phyloP scores from a whole-genome alignment of 1,284 basidiomycete species.

The Leccinum pseudoinsigne region DNA sequence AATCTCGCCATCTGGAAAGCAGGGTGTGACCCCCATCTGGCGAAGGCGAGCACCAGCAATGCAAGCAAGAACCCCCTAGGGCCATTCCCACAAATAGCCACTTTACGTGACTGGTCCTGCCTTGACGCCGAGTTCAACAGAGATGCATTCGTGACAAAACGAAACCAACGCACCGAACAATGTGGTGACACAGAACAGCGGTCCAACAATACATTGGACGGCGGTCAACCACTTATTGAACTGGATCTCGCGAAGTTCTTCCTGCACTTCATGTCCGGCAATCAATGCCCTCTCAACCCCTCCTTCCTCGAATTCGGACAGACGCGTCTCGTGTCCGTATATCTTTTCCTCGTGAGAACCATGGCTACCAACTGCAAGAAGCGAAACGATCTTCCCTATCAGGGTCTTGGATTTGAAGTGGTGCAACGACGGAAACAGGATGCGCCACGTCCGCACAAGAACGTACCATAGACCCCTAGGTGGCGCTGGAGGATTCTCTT shows the following conservation, averaged over 20 bases:
- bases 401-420: constrained; percentile 73
- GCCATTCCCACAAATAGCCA: constrained; percentile 60
- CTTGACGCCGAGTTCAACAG: constrained; percentile 37
- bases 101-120: constrained; percentile 48
- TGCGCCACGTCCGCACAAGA: constrained; percentile 48
- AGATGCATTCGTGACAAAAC: constrained; percentile 5
- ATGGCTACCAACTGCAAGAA: constrained; percentile 62
- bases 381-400: constrained; percentile 70
- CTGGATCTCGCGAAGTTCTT: constrained; percentile 59
- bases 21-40: constrained; percentile 58
- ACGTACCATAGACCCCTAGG: constrained; percentile 43
- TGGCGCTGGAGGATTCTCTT: constrained; percentile 40
- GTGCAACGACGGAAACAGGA: constrained; percentile 87
- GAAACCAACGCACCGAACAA: constrained; percentile 61
- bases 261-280: constrained; percentile 65
- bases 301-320: constrained; percentile 66
- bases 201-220: constrained; percentile 77
- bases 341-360: constrained; percentile 48
- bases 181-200: constrained; percentile 73
- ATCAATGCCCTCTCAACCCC: constrained; percentile 61
- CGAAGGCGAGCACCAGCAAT: constrained; percentile 58
- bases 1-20: constrained; percentile 73
- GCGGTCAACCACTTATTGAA: constrained; percentile 86
- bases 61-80: constrained; percentile 57
- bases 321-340: constrained; percentile 28